Evolutionary conservation across 2,329 filamentous ascomycete genomes (phyloP).

Genomic region (Fusarium beomiforme): DNA sequence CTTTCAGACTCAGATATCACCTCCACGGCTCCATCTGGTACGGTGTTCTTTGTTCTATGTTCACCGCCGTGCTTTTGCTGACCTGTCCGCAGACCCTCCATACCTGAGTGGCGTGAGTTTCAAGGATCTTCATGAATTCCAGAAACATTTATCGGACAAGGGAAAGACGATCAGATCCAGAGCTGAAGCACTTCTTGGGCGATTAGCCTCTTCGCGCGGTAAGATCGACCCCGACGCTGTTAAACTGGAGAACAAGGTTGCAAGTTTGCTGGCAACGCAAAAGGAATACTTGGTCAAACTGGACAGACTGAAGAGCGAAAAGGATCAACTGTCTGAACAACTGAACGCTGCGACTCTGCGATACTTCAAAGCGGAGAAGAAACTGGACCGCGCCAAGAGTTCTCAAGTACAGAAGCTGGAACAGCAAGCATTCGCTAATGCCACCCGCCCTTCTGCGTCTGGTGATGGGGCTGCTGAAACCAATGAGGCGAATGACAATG

Average conservation of each 20-base stretch:
- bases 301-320: slow-evolving; percentile 79
- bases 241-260: slow-evolving; percentile 79
- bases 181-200: slow-evolving; percentile 74
- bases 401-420: slow-evolving; percentile 91
- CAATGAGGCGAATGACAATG: slow-evolving; percentile 64
- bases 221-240: slow-evolving; percentile 73
- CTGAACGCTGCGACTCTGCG: slow-evolving; percentile 88
- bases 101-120: slow-evolving; percentile 70
- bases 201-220: slow-evolving; percentile 61
- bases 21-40: slow-evolving; percentile 41
- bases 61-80: slow-evolving; percentile 11
- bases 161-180: slow-evolving; percentile 80
- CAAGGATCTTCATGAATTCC: slow-evolving; percentile 76
- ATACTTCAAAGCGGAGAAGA: slow-evolving; percentile 96
- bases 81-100: slow-evolving; percentile 57
- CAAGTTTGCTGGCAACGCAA: slow-evolving; percentile 79
- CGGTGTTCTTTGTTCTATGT: not conserved
- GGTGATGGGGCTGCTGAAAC: slow-evolving; percentile 60
- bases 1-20: slow-evolving; percentile 60
- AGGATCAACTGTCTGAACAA: slow-evolving; percentile 85
- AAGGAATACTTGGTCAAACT: slow-evolving; percentile 83
- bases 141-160: slow-evolving; percentile 81
- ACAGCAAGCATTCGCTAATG: slow-evolving; percentile 82
- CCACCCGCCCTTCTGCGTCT: slow-evolving; percentile 58
- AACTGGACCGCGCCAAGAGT: slow-evolving; percentile 89